Evolutionary conservation across 129 eudicot genomes (phyloP), one percentile per base, ranked within the genome.

Genomic region (Cynara cardunculus): DNA sequence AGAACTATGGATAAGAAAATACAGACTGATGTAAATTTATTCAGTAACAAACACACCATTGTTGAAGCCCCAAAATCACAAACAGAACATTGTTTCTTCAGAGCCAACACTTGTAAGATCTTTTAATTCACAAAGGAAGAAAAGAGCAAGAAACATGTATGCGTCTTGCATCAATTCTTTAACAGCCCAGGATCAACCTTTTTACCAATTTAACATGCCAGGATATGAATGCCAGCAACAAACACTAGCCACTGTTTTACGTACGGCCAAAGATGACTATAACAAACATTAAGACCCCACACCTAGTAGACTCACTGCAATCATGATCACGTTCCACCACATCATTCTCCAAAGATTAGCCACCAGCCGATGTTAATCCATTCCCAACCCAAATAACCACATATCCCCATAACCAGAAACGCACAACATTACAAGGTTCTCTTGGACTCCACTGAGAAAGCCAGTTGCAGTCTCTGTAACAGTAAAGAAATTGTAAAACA

Each of bases 301-400:
- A 19, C 16, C 25, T 31, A 59, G 34, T 41, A 41, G 53, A 56
- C 65, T 56, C 65, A 56, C 65, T 25, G 59, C 80, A 75, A 74
- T 75, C 80, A 67, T 49, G 44, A 69, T 53, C 67, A 70, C 73
- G 28, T 61, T 22, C 75, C 82, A 83, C 82, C 82, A 83, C 74
- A 49, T 61, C 21, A 5, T 25, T 22, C 82, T 77, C 62, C 44
- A 65, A 37, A 66, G 31, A 82, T 31, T 35, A 69, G 73, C 74
- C 84, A 81, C 66, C 73, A 26, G 72, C 25, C 65, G 71, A 83
- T 41, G 85, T 62, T 77, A 69, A 71, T 82, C 78, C 82, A 72
- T 71, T 78, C 78, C 46, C 73, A 24, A 82, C 13, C 69, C 71
- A 61, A 31, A 37, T 72, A 12, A 72, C 76, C 53, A 30, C 28